These are phyloP conservation scores for Stachybotrys chlorohalonatus DNA, from an alignment of 2,329 filamentous ascomycete species.

Conservation along the genomic window DNA sequence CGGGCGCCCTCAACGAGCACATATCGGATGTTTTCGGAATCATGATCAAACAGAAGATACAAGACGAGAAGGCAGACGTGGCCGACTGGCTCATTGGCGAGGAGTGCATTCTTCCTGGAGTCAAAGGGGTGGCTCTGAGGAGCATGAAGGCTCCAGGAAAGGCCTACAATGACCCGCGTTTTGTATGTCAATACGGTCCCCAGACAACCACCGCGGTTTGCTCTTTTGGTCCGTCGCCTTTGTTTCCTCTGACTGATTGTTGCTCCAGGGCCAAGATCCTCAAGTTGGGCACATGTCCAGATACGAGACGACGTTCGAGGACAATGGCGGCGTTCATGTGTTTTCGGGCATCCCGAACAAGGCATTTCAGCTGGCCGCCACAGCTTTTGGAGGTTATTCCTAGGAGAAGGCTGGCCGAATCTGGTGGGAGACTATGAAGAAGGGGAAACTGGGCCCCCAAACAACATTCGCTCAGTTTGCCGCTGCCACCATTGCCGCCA, in stretches of 20 bases:
- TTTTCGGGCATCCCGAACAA: conserved; percentile 50
- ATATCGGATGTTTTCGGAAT: conserved; percentile 47
- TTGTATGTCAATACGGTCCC: conserved; percentile 23
- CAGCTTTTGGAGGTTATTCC: conserved; percentile 40
- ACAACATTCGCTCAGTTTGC: conserved; percentile 41
- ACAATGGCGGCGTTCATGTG: conserved; percentile 45
- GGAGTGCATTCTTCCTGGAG: conserved; percentile 38
- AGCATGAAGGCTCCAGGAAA: conserved; percentile 46
- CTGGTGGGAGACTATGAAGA: conserved; percentile 41
- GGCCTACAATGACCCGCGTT: conserved; percentile 41
- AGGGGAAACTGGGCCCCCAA: conserved; percentile 27
- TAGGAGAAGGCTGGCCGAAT: conserved; percentile 46
- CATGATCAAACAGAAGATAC: conserved; percentile 45
- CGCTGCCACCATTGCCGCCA: conserved; percentile 35
- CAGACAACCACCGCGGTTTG: background rate
- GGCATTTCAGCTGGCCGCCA: conserved; percentile 42
- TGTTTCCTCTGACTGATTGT: background rate
- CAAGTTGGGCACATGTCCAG: conserved; percentile 39
- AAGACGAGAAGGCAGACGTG: conserved; percentile 31
- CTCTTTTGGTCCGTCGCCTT: background rate
- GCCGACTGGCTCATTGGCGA: conserved; percentile 49
- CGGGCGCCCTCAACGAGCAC: conserved; percentile 48
- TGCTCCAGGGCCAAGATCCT: conserved; percentile 37
- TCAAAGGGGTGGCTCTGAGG: conserved; percentile 42
- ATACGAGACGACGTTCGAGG: conserved; percentile 29